phyloP scores from a whole-genome alignment of 148 eudicot species.

The Chenopodium album region DNA sequence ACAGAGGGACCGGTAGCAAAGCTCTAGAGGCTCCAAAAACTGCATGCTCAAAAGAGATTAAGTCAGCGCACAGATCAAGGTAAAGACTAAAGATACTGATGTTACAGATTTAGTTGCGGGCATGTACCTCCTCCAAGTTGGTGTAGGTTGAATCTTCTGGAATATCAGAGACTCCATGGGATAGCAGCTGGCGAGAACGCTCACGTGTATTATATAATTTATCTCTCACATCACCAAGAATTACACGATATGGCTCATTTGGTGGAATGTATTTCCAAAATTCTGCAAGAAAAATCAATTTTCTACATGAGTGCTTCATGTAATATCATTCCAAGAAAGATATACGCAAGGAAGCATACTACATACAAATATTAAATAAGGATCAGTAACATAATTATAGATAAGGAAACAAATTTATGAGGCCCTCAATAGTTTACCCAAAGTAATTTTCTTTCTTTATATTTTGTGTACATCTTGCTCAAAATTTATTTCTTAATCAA shows the following conservation, averaged over 20 bases:
- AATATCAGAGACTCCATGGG: slow-evolving; percentile 78
- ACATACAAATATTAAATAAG: not conserved
- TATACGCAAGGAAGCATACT: not conserved
- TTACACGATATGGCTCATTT: slow-evolving; percentile 89
- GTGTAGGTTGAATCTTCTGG: slow-evolving; percentile 83
- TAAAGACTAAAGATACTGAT: not conserved
- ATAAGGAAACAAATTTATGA: not conserved
- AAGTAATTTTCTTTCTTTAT: no score
- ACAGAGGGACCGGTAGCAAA: slow-evolving; percentile 87
- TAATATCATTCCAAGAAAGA: slow-evolving; percentile 5
- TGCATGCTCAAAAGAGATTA: slow-evolving; percentile 26
- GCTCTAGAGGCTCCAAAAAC: slow-evolving; percentile 97
- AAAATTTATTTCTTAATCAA: no score
- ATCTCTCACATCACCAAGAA: slow-evolving; percentile 96
- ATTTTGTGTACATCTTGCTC: not conserved
- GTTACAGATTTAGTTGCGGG: not conserved
- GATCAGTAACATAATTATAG: not conserved
- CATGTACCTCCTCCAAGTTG: slow-evolving; percentile 68
- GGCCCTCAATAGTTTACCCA: not conserved
- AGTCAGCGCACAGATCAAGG: not conserved
- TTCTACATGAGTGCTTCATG: not conserved
- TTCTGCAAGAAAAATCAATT: slow-evolving; percentile 48
- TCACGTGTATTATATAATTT: slow-evolving; percentile 89
- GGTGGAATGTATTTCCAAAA: slow-evolving; percentile 92
- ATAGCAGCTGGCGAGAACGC: slow-evolving; percentile 77